Evolutionary conservation across 208 protist genomes (phyloP).

Genomic region (Entamoeba invadens): DNA sequence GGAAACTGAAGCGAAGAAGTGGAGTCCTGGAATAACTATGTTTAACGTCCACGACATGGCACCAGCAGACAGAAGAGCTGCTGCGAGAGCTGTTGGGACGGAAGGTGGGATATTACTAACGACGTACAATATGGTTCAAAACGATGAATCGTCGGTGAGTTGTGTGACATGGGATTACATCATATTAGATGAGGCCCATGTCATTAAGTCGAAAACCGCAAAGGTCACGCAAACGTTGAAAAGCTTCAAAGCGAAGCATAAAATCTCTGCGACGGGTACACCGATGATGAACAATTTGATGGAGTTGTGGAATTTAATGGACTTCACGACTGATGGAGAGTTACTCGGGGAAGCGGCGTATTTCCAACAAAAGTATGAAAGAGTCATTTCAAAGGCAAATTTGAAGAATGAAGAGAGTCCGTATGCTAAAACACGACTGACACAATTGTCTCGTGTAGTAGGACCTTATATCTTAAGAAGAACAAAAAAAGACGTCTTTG

Average conservation of each 20-base stretch:
- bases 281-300: conserved; percentile 84
- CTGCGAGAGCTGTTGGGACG: neutral
- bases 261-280: conserved; percentile 57
- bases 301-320: conserved; percentile 88
- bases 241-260: conserved; percentile 37
- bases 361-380: neutral
- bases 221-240: conserved; percentile 43
- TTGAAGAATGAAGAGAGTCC: neutral
- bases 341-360: neutral
- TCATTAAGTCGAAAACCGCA: conserved; percentile 58
- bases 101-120: conserved; percentile 53
- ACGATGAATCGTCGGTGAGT: conserved; percentile 30
- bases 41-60: neutral
- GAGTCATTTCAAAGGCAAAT: neutral
- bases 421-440: neutral
- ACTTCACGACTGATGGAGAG: conserved; percentile 52
- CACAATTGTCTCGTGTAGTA: neutral
- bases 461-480: neutral
- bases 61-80: neutral
- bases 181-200: conserved; percentile 65
- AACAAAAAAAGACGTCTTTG: neutral
- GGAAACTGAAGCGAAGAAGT: neutral
- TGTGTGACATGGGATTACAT: conserved; percentile 46
- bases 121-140: conserved; percentile 57
- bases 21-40: neutral